phyloP scores from a whole-genome alignment of 108 stramenopile genomes.

The Cylindrotheca closterium region DNA sequence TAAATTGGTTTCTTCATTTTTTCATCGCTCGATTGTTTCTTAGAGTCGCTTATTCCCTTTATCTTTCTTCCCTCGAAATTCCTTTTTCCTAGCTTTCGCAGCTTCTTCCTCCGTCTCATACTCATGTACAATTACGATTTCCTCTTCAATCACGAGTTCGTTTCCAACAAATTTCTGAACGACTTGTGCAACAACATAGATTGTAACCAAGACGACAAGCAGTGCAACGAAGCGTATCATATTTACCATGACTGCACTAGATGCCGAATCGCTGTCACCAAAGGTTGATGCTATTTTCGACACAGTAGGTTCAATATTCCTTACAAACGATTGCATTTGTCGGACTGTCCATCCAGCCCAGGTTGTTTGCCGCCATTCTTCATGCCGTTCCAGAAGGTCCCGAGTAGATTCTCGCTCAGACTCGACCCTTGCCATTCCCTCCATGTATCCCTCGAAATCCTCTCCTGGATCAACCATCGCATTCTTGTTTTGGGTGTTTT shows the following conservation, averaged over 20 bases:
- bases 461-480: slow-evolving; percentile 14
- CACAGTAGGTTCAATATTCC: slow-evolving; percentile 24
- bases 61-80: slow-evolving; percentile 13
- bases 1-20: slow-evolving; percentile 4
- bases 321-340: slow-evolving; percentile 9
- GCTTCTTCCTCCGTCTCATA: slow-evolving; percentile 35
- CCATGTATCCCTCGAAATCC: slow-evolving; percentile 34
- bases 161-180: slow-evolving; percentile 23
- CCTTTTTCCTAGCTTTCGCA: slow-evolving; percentile 4
- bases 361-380: slow-evolving; percentile 27
- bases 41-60: too few species aligned
- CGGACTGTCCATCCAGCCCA: slow-evolving; percentile 32
- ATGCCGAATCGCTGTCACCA: background rate
- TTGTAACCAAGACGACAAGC: background rate
- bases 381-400: background rate
- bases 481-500: too few species aligned
- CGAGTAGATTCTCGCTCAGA: slow-evolving; percentile 21
- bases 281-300: background rate
- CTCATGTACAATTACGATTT: slow-evolving; percentile 37
- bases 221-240: slow-evolving; percentile 14
- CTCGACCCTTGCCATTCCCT: slow-evolving; percentile 13
- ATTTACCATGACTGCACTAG: background rate
- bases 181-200: slow-evolving; percentile 12
- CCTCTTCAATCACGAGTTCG: slow-evolving; percentile 30
- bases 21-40: slow-evolving; percentile 3